These are phyloP conservation scores for Ulmus americana DNA, from an alignment of 331 rosid genomes.

Conservation along the genomic window DNA sequence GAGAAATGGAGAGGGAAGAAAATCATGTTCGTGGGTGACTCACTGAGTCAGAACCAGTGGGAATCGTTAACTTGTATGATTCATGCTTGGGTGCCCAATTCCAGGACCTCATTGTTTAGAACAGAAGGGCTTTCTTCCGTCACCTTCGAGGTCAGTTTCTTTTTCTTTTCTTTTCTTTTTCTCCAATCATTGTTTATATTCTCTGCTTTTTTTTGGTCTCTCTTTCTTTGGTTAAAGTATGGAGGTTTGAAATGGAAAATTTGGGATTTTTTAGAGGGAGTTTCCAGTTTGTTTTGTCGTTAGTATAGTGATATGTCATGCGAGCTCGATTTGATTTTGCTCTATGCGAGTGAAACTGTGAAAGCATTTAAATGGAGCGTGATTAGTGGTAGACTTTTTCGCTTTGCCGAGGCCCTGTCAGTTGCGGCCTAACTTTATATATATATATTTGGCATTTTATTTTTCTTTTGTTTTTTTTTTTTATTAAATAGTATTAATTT, in stretches of 20 bases:
- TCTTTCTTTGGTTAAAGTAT: not conserved
- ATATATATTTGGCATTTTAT: too few species aligned
- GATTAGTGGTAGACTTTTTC: conserved; percentile 34
- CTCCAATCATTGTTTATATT: too few species aligned
- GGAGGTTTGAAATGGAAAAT: too few species aligned
- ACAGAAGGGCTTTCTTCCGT: conserved; percentile 44
- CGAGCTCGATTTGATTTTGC: not conserved
- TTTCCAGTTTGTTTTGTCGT: not conserved
- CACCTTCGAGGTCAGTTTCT: conserved; percentile 53
- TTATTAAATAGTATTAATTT: conserved; percentile 10
- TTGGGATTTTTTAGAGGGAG: not conserved
- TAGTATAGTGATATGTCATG: not conserved
- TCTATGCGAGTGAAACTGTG: too few species aligned
- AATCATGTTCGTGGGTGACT: conserved; percentile 95
- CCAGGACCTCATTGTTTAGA: conserved; percentile 35
- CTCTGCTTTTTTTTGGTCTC: not conserved
- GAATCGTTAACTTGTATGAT: conserved; percentile 80
- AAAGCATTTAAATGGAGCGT: conserved; percentile 24
- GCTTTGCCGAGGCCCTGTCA: conserved; percentile 30
- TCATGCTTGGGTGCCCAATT: conserved; percentile 70
- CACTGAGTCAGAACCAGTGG: conserved; percentile 83
- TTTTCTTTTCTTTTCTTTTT: not conserved
- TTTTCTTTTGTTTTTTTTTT: not conserved
- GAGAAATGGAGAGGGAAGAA: conserved; percentile 77
- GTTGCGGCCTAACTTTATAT: not conserved